Conservation (phyloP, 2,329 filamentous ascomycete genomes). For the Fusarium sp. region DNA sequence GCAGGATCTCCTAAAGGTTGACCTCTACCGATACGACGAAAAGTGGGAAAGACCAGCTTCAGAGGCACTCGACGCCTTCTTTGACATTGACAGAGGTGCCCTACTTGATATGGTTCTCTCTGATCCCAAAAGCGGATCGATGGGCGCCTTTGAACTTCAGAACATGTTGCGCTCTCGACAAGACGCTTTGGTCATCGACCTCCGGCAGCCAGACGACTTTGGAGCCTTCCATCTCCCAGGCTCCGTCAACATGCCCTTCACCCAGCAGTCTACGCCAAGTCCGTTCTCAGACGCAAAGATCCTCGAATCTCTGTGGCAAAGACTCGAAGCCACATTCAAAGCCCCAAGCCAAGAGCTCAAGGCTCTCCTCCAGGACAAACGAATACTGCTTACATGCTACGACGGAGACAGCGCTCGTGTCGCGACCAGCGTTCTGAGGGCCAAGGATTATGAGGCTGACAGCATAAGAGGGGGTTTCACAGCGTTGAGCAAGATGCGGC, state of each 20-base stretch:
- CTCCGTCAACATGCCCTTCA: conserved; percentile 59
- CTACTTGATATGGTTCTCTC: conserved; percentile 25
- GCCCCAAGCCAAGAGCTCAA: conserved; percentile 34
- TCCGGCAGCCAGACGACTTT: conserved; percentile 58
- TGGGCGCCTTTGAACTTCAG: conserved; percentile 3
- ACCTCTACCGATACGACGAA: conserved; percentile 44
- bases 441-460: conserved; percentile 60
- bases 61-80: conserved; percentile 25
- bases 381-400: conserved; percentile 63
- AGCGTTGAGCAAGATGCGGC: conserved; percentile 48
- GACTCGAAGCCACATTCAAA: conserved; percentile 58
- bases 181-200: conserved; percentile 56
- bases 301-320: conserved; percentile 60
- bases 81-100: conserved; percentile 23
- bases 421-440: conserved; percentile 64
- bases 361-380: conserved; percentile 45
- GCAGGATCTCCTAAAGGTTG: conserved; percentile 41
- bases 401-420: conserved; percentile 66
- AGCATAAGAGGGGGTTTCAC: conserved; percentile 62
- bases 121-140: background rate
- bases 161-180: conserved; percentile 32
- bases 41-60: conserved; percentile 40
- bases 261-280: conserved; percentile 49
- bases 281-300: conserved; percentile 60
- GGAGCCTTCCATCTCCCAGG: conserved; percentile 55